phyloP scores from a whole-genome alignment of 2,329 filamentous ascomycete species.

The Fusarium sp. region DNA sequence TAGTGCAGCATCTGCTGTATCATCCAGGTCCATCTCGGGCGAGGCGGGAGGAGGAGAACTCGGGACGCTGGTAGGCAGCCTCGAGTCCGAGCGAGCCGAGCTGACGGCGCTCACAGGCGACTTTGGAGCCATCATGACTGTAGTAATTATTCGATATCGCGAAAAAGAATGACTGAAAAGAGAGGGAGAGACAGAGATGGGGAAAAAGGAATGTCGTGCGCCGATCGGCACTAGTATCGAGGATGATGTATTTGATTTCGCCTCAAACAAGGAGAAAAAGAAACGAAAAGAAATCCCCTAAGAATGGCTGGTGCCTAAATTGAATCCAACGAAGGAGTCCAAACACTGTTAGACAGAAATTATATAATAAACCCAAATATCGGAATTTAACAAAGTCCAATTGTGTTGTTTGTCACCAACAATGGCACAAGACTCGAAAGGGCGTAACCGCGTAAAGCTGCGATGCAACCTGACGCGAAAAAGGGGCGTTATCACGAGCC shows the following conservation, averaged over 20 bases:
- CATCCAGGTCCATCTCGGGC: conserved; percentile 29
- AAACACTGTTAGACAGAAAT: not conserved
- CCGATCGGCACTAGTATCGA: conserved; percentile 9
- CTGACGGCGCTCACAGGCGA: conserved; percentile 48
- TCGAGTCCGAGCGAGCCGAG: conserved; percentile 47
- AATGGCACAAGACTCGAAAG: conserved; percentile 20
- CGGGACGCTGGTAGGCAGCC: conserved; percentile 50
- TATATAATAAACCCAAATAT: not conserved
- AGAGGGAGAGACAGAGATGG: not conserved
- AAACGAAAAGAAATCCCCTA: conserved; percentile 9
- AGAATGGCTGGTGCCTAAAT: not conserved
- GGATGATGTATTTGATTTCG: conserved; percentile 44
- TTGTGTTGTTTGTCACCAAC: conserved; percentile 8
- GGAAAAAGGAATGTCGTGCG: conserved; percentile 6
- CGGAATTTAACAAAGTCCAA: not conserved
- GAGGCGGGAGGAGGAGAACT: conserved; percentile 51
- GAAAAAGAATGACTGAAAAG: not conserved
- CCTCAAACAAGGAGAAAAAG: conserved; percentile 21
- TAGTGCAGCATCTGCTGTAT: conserved; percentile 46
- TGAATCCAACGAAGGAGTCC: not conserved
- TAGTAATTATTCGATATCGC: not conserved
- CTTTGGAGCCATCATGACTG: conserved; percentile 46
- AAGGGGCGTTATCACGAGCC: conserved; percentile 50
- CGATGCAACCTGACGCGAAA: conserved; percentile 51
- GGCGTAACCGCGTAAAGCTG: conserved; percentile 36